Conservation (phyloP, 2,329 filamentous ascomycete genomes). For the Colletotrichum chrysophilum region DNA sequence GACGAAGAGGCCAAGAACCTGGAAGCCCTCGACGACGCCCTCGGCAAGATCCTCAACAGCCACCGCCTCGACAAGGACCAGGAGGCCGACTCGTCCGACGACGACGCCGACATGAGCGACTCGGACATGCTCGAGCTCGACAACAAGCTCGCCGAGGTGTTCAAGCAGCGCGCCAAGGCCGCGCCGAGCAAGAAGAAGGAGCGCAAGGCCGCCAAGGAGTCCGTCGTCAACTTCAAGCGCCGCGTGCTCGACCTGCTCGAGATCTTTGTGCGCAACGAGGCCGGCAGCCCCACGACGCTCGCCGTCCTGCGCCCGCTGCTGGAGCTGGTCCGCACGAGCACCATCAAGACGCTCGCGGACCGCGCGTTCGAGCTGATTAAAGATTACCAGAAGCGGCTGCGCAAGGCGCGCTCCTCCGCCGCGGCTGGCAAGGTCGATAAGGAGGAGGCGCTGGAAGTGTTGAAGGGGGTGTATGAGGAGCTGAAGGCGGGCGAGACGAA, state of each 20-base stretch:
- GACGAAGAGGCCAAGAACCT: constrained; percentile 50
- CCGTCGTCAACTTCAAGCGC: constrained; percentile 93
- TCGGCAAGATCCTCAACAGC: constrained; percentile 80
- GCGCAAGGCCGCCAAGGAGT: constrained; percentile 85
- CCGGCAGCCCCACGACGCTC: constrained; percentile 70
- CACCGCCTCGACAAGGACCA: constrained; percentile 66
- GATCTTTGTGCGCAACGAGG: constrained; percentile 83
- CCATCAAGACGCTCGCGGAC: constrained; percentile 74
- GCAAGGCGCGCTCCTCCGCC: constrained; percentile 55
- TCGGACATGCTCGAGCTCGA: constrained; percentile 94
- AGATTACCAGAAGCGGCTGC: constrained; percentile 71
- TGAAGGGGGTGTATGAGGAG: constrained; percentile 73
- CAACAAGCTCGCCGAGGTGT: constrained; percentile 81
- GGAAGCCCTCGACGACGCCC: constrained; percentile 70
- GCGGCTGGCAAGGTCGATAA: constrained; percentile 38
- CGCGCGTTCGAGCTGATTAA: constrained; percentile 77
- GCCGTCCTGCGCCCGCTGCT: constrained; percentile 77
- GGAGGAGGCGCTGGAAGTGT: constrained; percentile 57
- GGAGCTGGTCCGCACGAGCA: constrained; percentile 77
- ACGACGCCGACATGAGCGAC: constrained; percentile 88
- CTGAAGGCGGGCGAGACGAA: constrained; percentile 68
- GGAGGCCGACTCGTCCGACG: constrained; percentile 60
- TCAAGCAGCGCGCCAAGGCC: constrained; percentile 74
- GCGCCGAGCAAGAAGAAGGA: constrained; percentile 77
- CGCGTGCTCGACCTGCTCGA: constrained; percentile 87